Conservation (phyloP, 2,329 filamentous ascomycete genomes). For the Aspergillus pseudoviridinutans region DNA sequence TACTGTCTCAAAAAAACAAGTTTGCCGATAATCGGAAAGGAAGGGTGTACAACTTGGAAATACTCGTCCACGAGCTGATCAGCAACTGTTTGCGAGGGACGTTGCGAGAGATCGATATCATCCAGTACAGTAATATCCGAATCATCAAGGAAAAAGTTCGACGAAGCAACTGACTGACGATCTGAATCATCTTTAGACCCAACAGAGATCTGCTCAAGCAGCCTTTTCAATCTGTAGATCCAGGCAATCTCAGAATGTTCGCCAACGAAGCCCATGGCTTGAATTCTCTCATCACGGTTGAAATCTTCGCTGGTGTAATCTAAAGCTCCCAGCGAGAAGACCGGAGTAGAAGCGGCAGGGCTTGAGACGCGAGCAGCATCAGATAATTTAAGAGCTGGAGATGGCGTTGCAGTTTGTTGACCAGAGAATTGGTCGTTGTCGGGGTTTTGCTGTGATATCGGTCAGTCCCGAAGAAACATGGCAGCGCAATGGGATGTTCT, state of each 20-base stretch:
- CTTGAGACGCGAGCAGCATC: slow-evolving; percentile 9
- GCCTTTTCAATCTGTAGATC: slow-evolving; percentile 39
- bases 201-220: slow-evolving; percentile 26
- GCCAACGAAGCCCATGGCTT: slow-evolving; percentile 41
- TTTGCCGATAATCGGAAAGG: slow-evolving; percentile 42
- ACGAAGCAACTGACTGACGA: slow-evolving; percentile 27
- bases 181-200: slow-evolving; percentile 15
- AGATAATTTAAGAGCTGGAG: slow-evolving; percentile 5
- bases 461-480: slow-evolving; percentile 2
- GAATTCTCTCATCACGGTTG: slow-evolving; percentile 36
- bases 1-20: slow-evolving; percentile 38
- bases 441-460: slow-evolving; percentile 8
- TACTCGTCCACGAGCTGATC: slow-evolving; percentile 39
- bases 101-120: slow-evolving; percentile 33
- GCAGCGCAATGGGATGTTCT: slow-evolving; percentile 9
- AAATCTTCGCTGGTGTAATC: slow-evolving; percentile 44
- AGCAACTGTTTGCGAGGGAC: slow-evolving; percentile 36
- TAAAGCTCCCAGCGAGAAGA: slow-evolving; percentile 30
- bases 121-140: slow-evolving; percentile 30
- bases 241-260: slow-evolving; percentile 44
- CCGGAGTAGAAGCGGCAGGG: slow-evolving; percentile 12
- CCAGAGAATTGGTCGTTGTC: slow-evolving; percentile 8
- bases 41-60: slow-evolving; percentile 37
- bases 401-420: slow-evolving; percentile 11
- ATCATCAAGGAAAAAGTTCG: slow-evolving; percentile 41